These are phyloP conservation scores for Cystobasidium pallidum DNA, from an alignment of 1,284 basidiomycete genomes.

Conservation along the genomic window DNA sequence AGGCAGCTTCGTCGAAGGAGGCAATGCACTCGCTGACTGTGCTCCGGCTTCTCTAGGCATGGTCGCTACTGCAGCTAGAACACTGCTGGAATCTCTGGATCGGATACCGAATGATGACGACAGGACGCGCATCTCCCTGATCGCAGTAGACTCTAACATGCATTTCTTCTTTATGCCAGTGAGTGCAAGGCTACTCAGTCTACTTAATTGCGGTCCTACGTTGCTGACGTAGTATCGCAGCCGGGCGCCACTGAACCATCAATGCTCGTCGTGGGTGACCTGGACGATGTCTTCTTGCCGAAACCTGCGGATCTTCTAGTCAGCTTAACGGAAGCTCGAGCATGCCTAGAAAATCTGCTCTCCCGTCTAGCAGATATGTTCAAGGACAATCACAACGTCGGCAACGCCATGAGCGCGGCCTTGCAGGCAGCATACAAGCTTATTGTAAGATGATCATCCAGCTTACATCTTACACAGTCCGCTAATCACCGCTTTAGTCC, in stretches of 20 bases:
- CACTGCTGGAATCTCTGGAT: constrained; percentile 92
- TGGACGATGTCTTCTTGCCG: constrained; percentile 95
- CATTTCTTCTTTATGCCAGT: constrained; percentile 87
- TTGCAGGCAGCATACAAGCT: constrained; percentile 95
- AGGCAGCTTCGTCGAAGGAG: constrained; percentile 47
- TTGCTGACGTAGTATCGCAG: constrained; percentile 57
- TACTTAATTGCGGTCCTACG: not conserved
- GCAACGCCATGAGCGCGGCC: constrained; percentile 93
- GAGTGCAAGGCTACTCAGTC: constrained; percentile 3
- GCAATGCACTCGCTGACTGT: not conserved
- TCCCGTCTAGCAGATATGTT: constrained; percentile 92
- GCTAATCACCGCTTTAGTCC: constrained; percentile 59
- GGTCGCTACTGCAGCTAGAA: constrained; percentile 95
- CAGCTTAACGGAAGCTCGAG: constrained; percentile 83
- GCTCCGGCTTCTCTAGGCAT: constrained; percentile 66
- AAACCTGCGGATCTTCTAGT: constrained; percentile 94
- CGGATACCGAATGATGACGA: constrained; percentile 93
- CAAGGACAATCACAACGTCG: constrained; percentile 85
- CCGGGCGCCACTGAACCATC: constrained; percentile 80
- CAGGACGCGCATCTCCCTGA: constrained; percentile 88
- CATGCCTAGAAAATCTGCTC: constrained; percentile 80
- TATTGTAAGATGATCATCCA: constrained; percentile 64
- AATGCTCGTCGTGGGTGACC: constrained; percentile 96
- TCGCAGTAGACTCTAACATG: constrained; percentile 88
- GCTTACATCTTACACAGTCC: not conserved